Evolutionary conservation across 495 filamentous ascomycete genomes (phyloP).

Genomic region (Trichoderma asperelloides): DNA sequence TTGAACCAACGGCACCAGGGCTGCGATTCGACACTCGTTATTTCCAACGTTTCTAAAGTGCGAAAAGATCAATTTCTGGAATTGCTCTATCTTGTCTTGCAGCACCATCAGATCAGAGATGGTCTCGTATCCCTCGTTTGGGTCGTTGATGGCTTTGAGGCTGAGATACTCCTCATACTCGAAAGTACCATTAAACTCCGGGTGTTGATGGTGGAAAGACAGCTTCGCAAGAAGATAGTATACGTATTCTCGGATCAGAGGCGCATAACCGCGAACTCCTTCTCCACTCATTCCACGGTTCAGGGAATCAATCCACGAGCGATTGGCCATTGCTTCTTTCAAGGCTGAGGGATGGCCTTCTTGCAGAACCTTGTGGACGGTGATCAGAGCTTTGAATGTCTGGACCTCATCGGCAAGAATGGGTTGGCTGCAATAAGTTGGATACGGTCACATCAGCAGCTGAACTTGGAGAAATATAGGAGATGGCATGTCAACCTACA

Average conservation of each 20-base stretch:
- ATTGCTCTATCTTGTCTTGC: conserved; percentile 95
- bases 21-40: conserved; percentile 93
- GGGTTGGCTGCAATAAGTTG: conserved; percentile 55
- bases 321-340: conserved; percentile 80
- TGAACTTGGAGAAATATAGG: background rate
- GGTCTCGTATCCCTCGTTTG: conserved; percentile 97
- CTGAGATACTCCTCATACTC: conserved; percentile 99
- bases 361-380: conserved; percentile 91
- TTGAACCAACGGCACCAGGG: conserved; percentile 85
- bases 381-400: conserved; percentile 88
- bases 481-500: conserved; percentile 47
- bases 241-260: conserved; percentile 90
- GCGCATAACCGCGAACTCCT: conserved; percentile 83
- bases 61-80: conserved; percentile 96
- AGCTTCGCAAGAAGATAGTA: conserved; percentile 89
- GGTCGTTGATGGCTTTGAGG: conserved; percentile 95
- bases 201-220: conserved; percentile 88
- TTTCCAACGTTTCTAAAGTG: conserved; percentile 85
- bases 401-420: conserved; percentile 93
- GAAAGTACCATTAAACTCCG: conserved; percentile 97
- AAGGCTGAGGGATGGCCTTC: conserved; percentile 87
- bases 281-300: conserved; percentile 77
- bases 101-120: conserved; percentile 93
- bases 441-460: conserved; percentile 14
- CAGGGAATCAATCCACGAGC: conserved; percentile 87